Base-by-base conservation (phyloP, 192 early-diverging fungal genomes). In the Backusella tuberculispora region DNA sequence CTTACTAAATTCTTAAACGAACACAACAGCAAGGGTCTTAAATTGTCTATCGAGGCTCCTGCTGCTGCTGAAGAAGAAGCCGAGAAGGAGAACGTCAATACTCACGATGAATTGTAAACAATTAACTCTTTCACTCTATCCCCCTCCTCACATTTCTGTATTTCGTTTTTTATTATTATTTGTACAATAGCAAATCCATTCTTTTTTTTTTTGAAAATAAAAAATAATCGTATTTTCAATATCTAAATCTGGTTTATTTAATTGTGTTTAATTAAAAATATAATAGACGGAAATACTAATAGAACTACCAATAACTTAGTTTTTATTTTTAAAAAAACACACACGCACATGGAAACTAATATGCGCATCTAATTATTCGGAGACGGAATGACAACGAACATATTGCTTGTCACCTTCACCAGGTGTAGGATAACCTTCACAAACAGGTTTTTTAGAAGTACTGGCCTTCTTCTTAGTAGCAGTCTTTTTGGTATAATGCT, bases 1-100 rank as follows among this genome's bases (percentile, higher is more conserved):
- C 83, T 99, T 69, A 68, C 93, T 66, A 83, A 88, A 69, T 99
- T 98, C 78, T 74, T 99, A 44, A 85, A 88, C 69, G 84, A 88
- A 80, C 92, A 97, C 76, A 91, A 86, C 63, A 78, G 68, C 24
- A 87, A 92, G 45, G 84, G 86, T 5, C 19, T 24, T 24, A 46
- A 46, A 42, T 10, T 43, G 81, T 81, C 79, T 56, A 68, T 2
- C 14, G 53, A 60, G 13, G 40, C 66, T 64, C 38, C 50, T 1
- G 63, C 19, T 17, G 21, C 50, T 1, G 63, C 19, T 17, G 21
- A 56, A 21, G 53, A 72, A 15, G 73, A 66, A 7, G 37, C 37
- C 17, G 67, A 69, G 43, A 46, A 69, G 43, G 64, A 74, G n/a
- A 24, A 69, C 13, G 42, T 38, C 63, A 63, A 64, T 41, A 29